phyloP scores from a whole-genome alignment of 768 basidiomycete species.

The Lactifluus piperatus region DNA sequence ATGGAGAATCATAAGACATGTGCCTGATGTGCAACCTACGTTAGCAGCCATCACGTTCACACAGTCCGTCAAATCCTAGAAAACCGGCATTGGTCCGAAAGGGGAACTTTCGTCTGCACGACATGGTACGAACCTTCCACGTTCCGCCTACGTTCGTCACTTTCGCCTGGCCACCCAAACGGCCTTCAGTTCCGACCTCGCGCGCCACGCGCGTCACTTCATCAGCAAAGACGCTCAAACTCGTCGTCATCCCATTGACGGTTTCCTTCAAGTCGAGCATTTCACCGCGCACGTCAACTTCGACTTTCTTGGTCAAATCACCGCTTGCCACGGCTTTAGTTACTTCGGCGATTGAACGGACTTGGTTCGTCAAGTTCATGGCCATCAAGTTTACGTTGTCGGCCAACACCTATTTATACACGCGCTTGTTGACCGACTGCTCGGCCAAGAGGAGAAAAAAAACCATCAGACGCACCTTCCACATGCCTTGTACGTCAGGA shows the following conservation, averaged over 20 bases:
- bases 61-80: slow-evolving; percentile 79
- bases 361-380: slow-evolving; percentile 85
- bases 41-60: slow-evolving; percentile 96
- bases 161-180: slow-evolving; percentile 87
- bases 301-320: slow-evolving; percentile 89
- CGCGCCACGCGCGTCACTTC: slow-evolving; percentile 83
- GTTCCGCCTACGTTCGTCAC: slow-evolving; percentile 94
- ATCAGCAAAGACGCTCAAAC: slow-evolving; percentile 75
- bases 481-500: slow-evolving; percentile 89
- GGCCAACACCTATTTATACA: slow-evolving; percentile 39
- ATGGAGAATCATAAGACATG: not conserved
- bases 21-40: slow-evolving; percentile 34
- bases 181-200: slow-evolving; percentile 96
- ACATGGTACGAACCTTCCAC: slow-evolving; percentile 58
- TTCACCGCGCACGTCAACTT: slow-evolving; percentile 87
- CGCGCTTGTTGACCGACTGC: not conserved
- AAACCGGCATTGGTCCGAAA: not conserved
- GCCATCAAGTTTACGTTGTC: slow-evolving; percentile 88
- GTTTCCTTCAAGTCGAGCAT: slow-evolving; percentile 87
- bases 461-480: slow-evolving; percentile 53
- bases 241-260: slow-evolving; percentile 93
- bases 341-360: slow-evolving; percentile 86
- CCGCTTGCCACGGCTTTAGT: slow-evolving; percentile 93
- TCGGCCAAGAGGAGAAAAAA: not conserved
- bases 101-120: not conserved